Evolutionary conservation across 495 filamentous ascomycete species (phyloP), one percentile per base, ranked within the genome.

Genomic region (Penicillium pulvis): DNA sequence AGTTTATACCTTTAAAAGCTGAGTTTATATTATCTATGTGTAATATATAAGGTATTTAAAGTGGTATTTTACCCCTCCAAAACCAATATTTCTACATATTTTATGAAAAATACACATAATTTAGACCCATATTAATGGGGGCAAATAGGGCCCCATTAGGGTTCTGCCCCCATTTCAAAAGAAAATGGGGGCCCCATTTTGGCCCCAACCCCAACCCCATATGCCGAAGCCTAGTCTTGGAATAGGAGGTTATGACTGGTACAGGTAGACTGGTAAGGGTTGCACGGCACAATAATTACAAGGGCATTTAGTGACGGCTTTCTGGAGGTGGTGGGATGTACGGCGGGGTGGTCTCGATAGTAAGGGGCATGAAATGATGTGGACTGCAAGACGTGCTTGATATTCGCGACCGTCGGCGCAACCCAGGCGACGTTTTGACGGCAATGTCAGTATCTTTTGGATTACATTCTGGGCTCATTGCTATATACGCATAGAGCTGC

Each of bases 301-400:
- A 14, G 35, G 60, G 55, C 36, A 20, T 59, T 28, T 61, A 24
- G 48, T 61, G 59, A 54, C 54, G 50, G 12, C 20, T 61, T 0
- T 41, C 42, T 11, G 59, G 59, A 2, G 59, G 49, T 12, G 59
- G 59, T n/a, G 59, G 59, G 9, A 61, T 43, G 0, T 61, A 53
- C n/a, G 59, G 30, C 8, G 54, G 57, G 4, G 59, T 61, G 20
- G 30, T 61, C 23, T 53, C 48, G n/a, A 60, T 56, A 55, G 58
- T 20, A 58, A 59, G n/a, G 39, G 46, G 24, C 47, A 62, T 19
- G 44, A 51, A 0, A 57, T 45, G n/a, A 16, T 51, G n/a, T 19
- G 19, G 17, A 58, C 60, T 24, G 35, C 58, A 36, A 55, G 20
- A 55, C 62, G 3, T 56, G 6, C 39, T 46, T 62, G 44, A 47